Evolutionary conservation across 2,329 filamentous ascomycete genomes (phyloP), one percentile per base, ranked within the genome.

Genomic region (Epichloe sylvatica): DNA sequence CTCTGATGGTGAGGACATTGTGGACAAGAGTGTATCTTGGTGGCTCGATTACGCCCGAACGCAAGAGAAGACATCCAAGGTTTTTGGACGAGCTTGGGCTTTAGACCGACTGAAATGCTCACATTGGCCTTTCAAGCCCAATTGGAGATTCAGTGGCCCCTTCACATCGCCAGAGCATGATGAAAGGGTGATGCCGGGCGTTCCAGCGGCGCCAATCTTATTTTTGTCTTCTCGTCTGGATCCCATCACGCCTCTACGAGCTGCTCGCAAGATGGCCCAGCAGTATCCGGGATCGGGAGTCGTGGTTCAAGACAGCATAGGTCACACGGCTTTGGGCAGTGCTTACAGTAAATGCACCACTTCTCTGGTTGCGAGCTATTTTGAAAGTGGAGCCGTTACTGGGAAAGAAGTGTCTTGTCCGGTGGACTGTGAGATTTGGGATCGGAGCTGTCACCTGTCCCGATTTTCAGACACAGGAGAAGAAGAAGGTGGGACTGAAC

Each of bases 191-290:
- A 49, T 54, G 2, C 52, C 51, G 5, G 65, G 58, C 4, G 60
- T 54, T 36, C 71, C 71, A 0, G 56, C 57, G 1, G 66, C 66
- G 6, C 70, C 71, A 5, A 51, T 74, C 19, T 54, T 74, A 34
- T 71, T 71, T 55, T 51, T 73, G 8, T 62, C 64, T n/a, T 68
- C 64, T 48, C 54, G 59, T 6, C 59, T 65, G 9, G 71, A 73
- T 46, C 71, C 71, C 7, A 66, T 72, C 13, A 73, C 71, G 30
- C 71, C 71, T 6, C 54, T 68, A 21, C 4, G 21, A 4, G 17
- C 17, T n/a, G 52, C 52, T 12, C 44, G 45, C 3, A 15, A 23
- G 36, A 56, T 54, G 52, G 46, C 54, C 19, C 37, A 9, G 11
- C 8, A 17, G 3, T 55, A 59, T 30, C 53, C 53, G 2, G 57